Evolutionary conservation across 805 yeast genomes (phyloP), one percentile per base, ranked within the genome.

Genomic region (Spathaspora arborariae): DNA sequence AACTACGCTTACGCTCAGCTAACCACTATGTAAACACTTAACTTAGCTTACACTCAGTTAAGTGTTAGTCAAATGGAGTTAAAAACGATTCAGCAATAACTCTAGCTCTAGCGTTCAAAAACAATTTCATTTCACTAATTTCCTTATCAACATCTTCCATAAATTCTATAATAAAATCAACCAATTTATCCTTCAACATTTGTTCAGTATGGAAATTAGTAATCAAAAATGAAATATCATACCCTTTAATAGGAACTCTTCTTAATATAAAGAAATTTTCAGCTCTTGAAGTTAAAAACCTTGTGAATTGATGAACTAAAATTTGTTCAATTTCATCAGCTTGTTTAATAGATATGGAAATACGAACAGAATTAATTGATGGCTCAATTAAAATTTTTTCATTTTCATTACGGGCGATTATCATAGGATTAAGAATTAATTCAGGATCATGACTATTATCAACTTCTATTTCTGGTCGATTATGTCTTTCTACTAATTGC

Each of bases 61-160:
- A n/a, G n/a, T 22, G 8, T 22, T 67, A 87, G 60, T 88, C 96
- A 62, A 90, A 89, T 44, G 94, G 95, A 38, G 91, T 86, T 56
- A 92, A 76, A 66, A 90, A 92, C 6, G 96, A 92, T 68, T 94
- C 99, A 21, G 99, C 99, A 42, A 90, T 95, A 51, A 89, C 92
- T 74, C 99, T 85, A 11, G 99, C 99, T 63, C 99, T 81, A 11
- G 99, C 97, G 62, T 94, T 94, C 64, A 94, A 79, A 66, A 92
- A 94, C 65, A 94, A 78, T 70, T 94, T 94, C 96, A 94, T 94
- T 65, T 94, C 99, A 67, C 97, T 88, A 61, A 94, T 94, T 68
- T 94, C 99, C 72, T 90, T 92, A 67, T 94, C 99, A 16, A 94
- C 99, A 61, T 91, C 99, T 67, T 94, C 98, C 98, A 94, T 91